phyloP scores from a whole-genome alignment of 768 basidiomycete species.

The Macrocybe gigantea region DNA sequence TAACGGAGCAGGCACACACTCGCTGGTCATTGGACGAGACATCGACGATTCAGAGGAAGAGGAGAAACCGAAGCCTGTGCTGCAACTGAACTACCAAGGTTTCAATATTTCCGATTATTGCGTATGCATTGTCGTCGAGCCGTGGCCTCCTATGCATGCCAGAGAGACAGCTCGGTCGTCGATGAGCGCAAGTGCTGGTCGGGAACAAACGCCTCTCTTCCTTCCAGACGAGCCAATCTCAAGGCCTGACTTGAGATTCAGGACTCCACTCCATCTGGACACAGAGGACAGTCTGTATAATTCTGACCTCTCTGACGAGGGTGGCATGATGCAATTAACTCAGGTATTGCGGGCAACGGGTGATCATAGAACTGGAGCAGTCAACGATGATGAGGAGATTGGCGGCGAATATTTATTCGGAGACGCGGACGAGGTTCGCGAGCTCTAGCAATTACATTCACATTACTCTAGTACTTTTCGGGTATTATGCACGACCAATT shows the following conservation, averaged over 20 bases:
- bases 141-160: conserved; percentile 46
- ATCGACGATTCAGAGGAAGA: conserved; percentile 39
- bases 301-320: conserved; percentile 28
- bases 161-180: no score
- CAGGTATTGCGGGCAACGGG: conserved; percentile 59
- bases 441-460: conserved; percentile 32
- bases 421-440: conserved; percentile 74
- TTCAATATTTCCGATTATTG: conserved; percentile 69
- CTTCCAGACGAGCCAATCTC: conserved; percentile 43
- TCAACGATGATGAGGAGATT: conserved; percentile 71
- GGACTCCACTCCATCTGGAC: conserved; percentile 19
- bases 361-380: conserved; percentile 49
- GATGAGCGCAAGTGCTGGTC: background rate
- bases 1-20: no score
- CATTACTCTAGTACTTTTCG: no score
- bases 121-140: conserved; percentile 80
- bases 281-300: conserved; percentile 22
- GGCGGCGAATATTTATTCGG: conserved; percentile 72
- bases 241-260: background rate
- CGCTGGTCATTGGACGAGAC: no score
- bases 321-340: conserved; percentile 70
- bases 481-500: conserved; percentile 60
- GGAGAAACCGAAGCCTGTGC: conserved; percentile 68
- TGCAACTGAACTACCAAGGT: conserved; percentile 63
- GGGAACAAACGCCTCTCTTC: conserved; percentile 64